Conservation (phyloP, 2,329 filamentous ascomycete genomes). For the Botrytis pseudocinerea region DNA sequence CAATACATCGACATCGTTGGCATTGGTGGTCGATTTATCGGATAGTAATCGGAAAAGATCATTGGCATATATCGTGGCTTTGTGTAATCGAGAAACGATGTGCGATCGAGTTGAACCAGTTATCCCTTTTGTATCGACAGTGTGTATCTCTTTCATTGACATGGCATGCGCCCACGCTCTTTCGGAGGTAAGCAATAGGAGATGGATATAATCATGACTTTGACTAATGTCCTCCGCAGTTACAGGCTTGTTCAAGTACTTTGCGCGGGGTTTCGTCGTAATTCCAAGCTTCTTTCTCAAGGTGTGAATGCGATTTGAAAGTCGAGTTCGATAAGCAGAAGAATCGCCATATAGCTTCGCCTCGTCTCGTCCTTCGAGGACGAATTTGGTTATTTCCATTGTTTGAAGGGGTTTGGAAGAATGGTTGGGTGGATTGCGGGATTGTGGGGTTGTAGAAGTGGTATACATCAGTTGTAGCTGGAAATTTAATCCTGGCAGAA, state of each 20-base stretch:
- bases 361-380: slow-evolving; percentile 77
- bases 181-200: slow-evolving; percentile 85
- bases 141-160: slow-evolving; percentile 84
- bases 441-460: slow-evolving; percentile 21
- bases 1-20: slow-evolving; percentile 69
- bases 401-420: not conserved
- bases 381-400: slow-evolving; percentile 67
- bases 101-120: slow-evolving; percentile 79
- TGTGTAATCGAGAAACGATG: slow-evolving; percentile 82
- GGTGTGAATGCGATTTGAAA: slow-evolving; percentile 79
- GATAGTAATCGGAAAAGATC: slow-evolving; percentile 67
- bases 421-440: not conserved
- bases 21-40: slow-evolving; percentile 62
- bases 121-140: slow-evolving; percentile 76
- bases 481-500: slow-evolving; percentile 2
- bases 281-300: slow-evolving; percentile 83
- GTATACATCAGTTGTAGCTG: not conserved
- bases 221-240: slow-evolving; percentile 73
- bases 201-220: slow-evolving; percentile 75
- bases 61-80: slow-evolving; percentile 71
- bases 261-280: slow-evolving; percentile 80
- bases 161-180: slow-evolving; percentile 94
- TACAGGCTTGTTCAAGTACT: slow-evolving; percentile 73
- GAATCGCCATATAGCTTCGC: slow-evolving; percentile 89
- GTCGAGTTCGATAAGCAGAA: slow-evolving; percentile 76